Base-by-base conservation (phyloP, 148 eudicot genomes). In the Cornus kousa region DNA sequence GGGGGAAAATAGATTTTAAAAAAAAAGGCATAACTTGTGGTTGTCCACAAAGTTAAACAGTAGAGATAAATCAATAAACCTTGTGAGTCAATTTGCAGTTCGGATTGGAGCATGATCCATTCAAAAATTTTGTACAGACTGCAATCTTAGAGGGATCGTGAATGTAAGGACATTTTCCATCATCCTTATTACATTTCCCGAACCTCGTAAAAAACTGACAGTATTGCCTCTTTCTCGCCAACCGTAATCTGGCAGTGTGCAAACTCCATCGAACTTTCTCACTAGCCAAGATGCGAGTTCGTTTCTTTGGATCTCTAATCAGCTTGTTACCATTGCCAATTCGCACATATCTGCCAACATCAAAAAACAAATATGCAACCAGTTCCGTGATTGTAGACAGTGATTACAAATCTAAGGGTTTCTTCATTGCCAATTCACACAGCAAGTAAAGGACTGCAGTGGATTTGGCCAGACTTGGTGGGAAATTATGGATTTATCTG, bases 191-290 rank as follows among this genome's bases (percentile, higher is more conserved):
- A 85, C 99, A 96, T 84, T 88, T 91, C 68, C 99, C 99, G 87
- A 93, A 96, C 87, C 97, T 90, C 53, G 99, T 96, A 75, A 93
- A 96, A 80, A 96, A 96, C 82, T 90, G 98, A 79, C 99, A 96
- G 76, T 88, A 96, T 79, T 88, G 92, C 71, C 80, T 85, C 85
- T 92, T 96, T 83, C 87, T 91, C 79, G 95, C 95, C 89, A 91
- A 86, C 72, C 92, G 88, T 80, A 83, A 79, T 83, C 98, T 89
- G 66, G 94, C 99, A 75, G 97, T 96, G 74, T 92, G 98, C 86
- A 96, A 88, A 85, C 99, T 96, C 99, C 99, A 93, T 72, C 98
- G 85, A 67, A 96, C 92, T 80, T 91, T 96, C 87, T 96, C 99
- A 81, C 89, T 96, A 65, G 99, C 99, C 85, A 96, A 82, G n/a